Percentiles rank a stretch among this genome's conserved stretches.
phyloP scores from a whole-genome alignment of 768 basidiomycete genomes.

The Pluteus cervinus region DNA sequence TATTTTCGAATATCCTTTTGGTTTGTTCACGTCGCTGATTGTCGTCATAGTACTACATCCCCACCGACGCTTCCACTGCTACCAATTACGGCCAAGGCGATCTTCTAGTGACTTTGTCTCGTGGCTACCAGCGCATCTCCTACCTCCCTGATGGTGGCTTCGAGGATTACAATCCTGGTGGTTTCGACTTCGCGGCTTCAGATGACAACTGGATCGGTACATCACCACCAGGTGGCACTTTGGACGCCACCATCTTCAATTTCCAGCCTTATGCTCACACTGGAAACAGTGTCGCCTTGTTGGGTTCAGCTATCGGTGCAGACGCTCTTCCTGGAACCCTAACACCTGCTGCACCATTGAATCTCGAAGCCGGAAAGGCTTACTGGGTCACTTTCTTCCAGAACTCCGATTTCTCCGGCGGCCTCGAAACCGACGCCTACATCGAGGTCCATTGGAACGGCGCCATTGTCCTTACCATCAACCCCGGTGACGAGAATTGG shows the following conservation, averaged over 20 bases:
- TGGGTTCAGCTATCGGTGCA: slow-evolving; percentile 34
- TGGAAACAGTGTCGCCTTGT: slow-evolving; percentile 31
- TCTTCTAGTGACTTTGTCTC: slow-evolving; percentile 38
- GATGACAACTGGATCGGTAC: slow-evolving; percentile 35
- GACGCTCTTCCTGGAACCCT: slow-evolving; percentile 35
- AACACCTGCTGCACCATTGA: slow-evolving; percentile 21
- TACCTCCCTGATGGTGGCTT: slow-evolving; percentile 36
- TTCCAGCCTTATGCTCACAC: slow-evolving; percentile 33
- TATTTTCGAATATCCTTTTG: neutral
- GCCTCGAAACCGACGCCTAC: slow-evolving; percentile 25
- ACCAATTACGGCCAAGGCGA: slow-evolving; percentile 40
- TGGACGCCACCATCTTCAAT: slow-evolving; percentile 41
- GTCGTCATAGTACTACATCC: slow-evolving; percentile 35
- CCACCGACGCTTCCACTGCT: slow-evolving; percentile 36
- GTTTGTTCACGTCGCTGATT: neutral
- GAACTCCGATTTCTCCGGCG: slow-evolving; percentile 29
- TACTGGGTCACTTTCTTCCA: slow-evolving; percentile 41
- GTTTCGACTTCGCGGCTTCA: slow-evolving; percentile 35
- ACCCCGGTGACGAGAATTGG: slow-evolving; percentile 32
- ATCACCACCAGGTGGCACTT: slow-evolving; percentile 26
- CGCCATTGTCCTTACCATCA: slow-evolving; percentile 23
- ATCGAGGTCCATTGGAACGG: slow-evolving; percentile 42
- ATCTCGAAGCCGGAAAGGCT: slow-evolving; percentile 27
- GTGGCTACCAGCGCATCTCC: slow-evolving; percentile 38
- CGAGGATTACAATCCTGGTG: slow-evolving; percentile 28